Conservation (phyloP, 2,329 filamentous ascomycete genomes). For the Neonectria sp. region DNA sequence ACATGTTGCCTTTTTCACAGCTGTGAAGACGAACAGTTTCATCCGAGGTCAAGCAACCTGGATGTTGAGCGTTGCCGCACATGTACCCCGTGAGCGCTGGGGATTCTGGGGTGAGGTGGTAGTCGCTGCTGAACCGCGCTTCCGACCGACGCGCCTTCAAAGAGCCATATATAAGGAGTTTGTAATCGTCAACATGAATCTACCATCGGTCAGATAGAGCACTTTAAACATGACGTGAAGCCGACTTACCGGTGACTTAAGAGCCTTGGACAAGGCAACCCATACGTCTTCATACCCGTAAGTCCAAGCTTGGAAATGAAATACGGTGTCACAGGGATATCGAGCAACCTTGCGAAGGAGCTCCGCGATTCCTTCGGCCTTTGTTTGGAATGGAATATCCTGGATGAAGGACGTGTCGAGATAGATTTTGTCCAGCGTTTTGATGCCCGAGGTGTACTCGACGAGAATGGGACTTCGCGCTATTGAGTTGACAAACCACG, state of each 20-base stretch:
- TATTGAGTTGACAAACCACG: slow-evolving; percentile 86
- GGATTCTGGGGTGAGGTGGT: slow-evolving; percentile 70
- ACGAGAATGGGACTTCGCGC: slow-evolving; percentile 80
- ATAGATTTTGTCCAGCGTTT: slow-evolving; percentile 84
- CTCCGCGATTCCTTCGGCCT: slow-evolving; percentile 83
- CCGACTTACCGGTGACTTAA: slow-evolving; percentile 72
- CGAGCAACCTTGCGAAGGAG: slow-evolving; percentile 76
- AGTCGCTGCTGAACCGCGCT: slow-evolving; percentile 56
- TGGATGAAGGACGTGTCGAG: slow-evolving; percentile 85
- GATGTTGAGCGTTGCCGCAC: slow-evolving; percentile 78
- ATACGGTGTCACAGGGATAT: slow-evolving; percentile 82
- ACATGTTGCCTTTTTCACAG: slow-evolving; percentile 82
- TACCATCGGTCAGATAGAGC: slow-evolving; percentile 49
- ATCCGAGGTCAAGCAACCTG: slow-evolving; percentile 80
- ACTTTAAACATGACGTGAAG: no score
- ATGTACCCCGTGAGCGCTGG: slow-evolving; percentile 80
- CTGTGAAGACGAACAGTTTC: slow-evolving; percentile 81
- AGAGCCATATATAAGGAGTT: slow-evolving; percentile 79
- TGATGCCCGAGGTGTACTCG: slow-evolving; percentile 78
- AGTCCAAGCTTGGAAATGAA: slow-evolving; percentile 92
- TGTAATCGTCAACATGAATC: slow-evolving; percentile 89
- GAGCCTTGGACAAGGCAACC: slow-evolving; percentile 81
- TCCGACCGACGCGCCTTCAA: slow-evolving; percentile 65
- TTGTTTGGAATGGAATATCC: slow-evolving; percentile 66
- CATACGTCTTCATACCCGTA: slow-evolving; percentile 94